Evolutionary conservation across 768 basidiomycete genomes (phyloP), one percentile per base, ranked within the genome.

Genomic region (Sistotremastrum suecicum): DNA sequence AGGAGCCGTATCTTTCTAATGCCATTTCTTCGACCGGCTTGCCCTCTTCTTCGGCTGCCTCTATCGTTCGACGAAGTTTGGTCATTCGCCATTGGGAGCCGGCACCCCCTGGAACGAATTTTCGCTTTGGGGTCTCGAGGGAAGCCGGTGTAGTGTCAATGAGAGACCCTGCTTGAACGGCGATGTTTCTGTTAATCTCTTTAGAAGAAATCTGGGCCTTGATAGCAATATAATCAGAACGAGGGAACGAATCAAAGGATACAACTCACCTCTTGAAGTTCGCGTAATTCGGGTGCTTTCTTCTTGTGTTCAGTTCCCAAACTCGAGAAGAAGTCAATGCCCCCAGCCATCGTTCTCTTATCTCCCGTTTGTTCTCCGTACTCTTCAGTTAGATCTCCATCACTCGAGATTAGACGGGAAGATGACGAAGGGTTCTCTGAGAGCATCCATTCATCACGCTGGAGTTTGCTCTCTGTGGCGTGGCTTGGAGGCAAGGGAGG

Each of bases 61-160:
- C 94, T 57, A 88, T 92, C 1, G 89, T 82, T 10, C 86, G 74
- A 37, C 80, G 76, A 0, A 99, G 75, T 54, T 91, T 89, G 80
- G 87, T 90, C 95, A 98, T 98, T 10, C 95, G 80, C 94, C 95
- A 99, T 57, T 78, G 80, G 2, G 88, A 89, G 7, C 94, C 94
- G 4, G 91, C 84, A 2, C 89, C 90, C 2, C 94, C 94, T 0
- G 90, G 88, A 0, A 74, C 76, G 45, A 66, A 53, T 41, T 60
- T 58, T 59, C 20, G 74, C 57, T 58, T 72, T 76, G 4, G 70
- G 62, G 42, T 67, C 64, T 35, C 63, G 60, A 1, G 65, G 55
- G 3, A 70, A 56, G 29, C 66, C 65, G 43, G 68, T 64, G 8
- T 66, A 58, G 47, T 20, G 20, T 73, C 61, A 29, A 66, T 58